Percentiles rank a stretch among this genome's conserved stretches.
Conservation (phyloP, 306 rosid genomes). For the Boehmeria nivea region DNA sequence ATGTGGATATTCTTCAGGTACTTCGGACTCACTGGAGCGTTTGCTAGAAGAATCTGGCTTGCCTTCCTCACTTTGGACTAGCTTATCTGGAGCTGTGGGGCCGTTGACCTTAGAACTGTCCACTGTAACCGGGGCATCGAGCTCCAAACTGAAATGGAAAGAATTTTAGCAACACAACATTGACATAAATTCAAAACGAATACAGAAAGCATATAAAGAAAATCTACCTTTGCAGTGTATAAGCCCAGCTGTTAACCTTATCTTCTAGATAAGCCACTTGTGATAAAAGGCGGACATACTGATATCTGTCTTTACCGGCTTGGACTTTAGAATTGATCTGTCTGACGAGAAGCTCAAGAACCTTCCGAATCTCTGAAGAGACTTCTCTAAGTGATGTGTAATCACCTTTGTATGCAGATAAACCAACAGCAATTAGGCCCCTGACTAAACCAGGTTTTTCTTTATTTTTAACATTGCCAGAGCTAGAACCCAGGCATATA, state of each 20-base stretch:
- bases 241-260: slow-evolving; percentile 85
- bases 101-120: slow-evolving; percentile 22
- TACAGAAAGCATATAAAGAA: slow-evolving; percentile 3
- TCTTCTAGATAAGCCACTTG: slow-evolving; percentile 98
- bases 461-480: slow-evolving; percentile 46
- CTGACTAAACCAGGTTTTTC: slow-evolving; percentile 61
- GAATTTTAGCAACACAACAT: slow-evolving; percentile 29
- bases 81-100: slow-evolving; percentile 21
- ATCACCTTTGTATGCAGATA: slow-evolving; percentile 76
- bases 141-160: slow-evolving; percentile 70
- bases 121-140: slow-evolving; percentile 37
- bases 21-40: slow-evolving; percentile 34
- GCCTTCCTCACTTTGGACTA: slow-evolving; percentile 37
- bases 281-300: slow-evolving; percentile 68
- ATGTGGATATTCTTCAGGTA: slow-evolving; percentile 30
- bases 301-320: slow-evolving; percentile 78
- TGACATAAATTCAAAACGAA: no score
- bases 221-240: slow-evolving; percentile 65
- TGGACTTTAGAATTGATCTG: slow-evolving; percentile 57
- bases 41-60: slow-evolving; percentile 32
- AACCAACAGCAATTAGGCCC: slow-evolving; percentile 87
- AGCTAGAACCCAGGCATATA: slow-evolving; percentile 35
- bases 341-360: slow-evolving; percentile 63
- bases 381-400: slow-evolving; percentile 82
- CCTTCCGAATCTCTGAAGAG: slow-evolving; percentile 66